Percentiles rank a stretch among this genome's conserved stretches.
Evolutionary conservation across 2,329 filamentous ascomycete species (phyloP).

Genomic region (Epichloe sibirici): DNA sequence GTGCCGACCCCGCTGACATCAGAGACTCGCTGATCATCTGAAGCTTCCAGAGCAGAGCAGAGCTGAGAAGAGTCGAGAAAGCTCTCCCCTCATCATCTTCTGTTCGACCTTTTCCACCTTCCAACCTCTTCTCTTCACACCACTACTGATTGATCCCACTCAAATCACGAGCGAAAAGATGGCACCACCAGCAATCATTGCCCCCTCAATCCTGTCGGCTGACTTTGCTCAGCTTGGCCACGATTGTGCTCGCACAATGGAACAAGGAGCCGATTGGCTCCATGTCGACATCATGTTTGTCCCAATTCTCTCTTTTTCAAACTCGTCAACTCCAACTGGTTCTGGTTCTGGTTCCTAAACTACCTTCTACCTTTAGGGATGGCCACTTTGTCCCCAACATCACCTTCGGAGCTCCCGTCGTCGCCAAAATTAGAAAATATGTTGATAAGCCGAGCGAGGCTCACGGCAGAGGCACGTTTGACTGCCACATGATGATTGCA

Average conservation of each 20-base stretch:
- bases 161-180: slow-evolving; percentile 38
- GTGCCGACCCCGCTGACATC: slow-evolving; percentile 8
- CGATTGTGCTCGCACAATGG: slow-evolving; percentile 78
- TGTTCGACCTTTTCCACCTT: background rate
- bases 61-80: background rate
- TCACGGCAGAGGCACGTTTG: slow-evolving; percentile 80
- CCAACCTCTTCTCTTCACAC: background rate
- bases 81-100: background rate
- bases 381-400: slow-evolving; percentile 98
- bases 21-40: background rate
- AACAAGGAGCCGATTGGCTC: slow-evolving; percentile 79
- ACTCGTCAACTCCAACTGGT: slow-evolving; percentile 12
- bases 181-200: slow-evolving; percentile 87
- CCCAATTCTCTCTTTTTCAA: background rate
- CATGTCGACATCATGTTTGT: slow-evolving; percentile 78
- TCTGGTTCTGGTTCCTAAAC: background rate
- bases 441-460: slow-evolving; percentile 61
- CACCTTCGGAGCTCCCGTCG: slow-evolving; percentile 89
- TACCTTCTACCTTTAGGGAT: slow-evolving; percentile 48
- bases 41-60: background rate
- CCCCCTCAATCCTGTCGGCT: slow-evolving; percentile 93
- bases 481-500: slow-evolving; percentile 99
- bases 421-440: slow-evolving; percentile 82
- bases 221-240: slow-evolving; percentile 84
- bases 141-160: background rate